Conservation (phyloP, 306 rosid genomes). For the Inga laurina region DNA sequence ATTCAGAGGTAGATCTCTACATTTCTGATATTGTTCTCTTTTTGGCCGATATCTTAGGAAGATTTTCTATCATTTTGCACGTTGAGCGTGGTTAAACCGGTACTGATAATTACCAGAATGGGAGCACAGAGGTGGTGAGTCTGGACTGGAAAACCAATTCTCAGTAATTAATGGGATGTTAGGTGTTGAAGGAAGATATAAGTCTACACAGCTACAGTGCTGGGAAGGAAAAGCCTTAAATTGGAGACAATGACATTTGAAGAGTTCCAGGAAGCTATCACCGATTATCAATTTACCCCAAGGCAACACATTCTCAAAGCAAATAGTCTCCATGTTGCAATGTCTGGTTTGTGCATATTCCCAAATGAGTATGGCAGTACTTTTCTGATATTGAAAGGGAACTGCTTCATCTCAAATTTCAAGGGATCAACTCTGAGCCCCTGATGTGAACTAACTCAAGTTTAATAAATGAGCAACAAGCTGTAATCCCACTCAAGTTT, state of each 20-base stretch:
- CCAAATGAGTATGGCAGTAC: not conserved
- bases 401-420: conserved; percentile 1
- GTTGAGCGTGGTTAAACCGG: not conserved
- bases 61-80: not conserved
- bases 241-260: not conserved
- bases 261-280: not conserved
- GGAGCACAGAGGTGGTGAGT: not conserved
- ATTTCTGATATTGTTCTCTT: not conserved
- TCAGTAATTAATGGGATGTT: not conserved
- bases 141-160: not conserved
- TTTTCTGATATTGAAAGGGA: not conserved
- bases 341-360: not conserved
- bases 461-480: conserved; percentile 2
- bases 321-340: not conserved
- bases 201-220: not conserved
- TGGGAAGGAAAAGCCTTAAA: not conserved
- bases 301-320: not conserved
- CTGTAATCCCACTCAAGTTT: not conserved
- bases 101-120: not conserved
- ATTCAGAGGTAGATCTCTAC: not conserved
- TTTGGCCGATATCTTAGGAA: not conserved
- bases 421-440: not conserved
- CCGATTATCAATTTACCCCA: not conserved
- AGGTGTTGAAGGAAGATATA: not conserved
- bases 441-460: conserved; percentile 10